A percentile compares a stretch with the other conserved stretches of the same genome.
Conservation (phyloP, 2,329 filamentous ascomycete species). For the Apiospora marii region DNA sequence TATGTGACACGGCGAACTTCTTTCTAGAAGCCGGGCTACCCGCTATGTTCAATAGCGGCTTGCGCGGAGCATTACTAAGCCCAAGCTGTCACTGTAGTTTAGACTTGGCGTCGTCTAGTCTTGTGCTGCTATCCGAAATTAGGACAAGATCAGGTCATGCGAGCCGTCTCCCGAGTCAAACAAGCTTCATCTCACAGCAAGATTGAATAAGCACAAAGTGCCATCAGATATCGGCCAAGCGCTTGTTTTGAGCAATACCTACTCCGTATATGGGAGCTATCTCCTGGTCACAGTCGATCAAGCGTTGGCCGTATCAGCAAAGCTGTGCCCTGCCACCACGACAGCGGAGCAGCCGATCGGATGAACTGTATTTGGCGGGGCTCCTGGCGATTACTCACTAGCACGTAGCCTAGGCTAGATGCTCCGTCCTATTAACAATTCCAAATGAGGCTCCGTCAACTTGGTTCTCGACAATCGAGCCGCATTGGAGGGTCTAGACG, state of each 20-base stretch:
- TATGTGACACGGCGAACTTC: not conserved
- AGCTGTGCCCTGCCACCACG: not conserved
- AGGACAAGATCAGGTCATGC: not conserved
- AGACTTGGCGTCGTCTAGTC: constrained; percentile 3
- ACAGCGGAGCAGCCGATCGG: not conserved
- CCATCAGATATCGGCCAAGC: not conserved
- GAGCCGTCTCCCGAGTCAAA: not conserved
- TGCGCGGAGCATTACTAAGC: constrained; percentile 1
- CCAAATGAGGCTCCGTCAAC: constrained; percentile 10
- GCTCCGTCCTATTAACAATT: not conserved
- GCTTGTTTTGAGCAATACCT: not conserved
- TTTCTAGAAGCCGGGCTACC: constrained; percentile 5
- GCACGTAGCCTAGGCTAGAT: not conserved
- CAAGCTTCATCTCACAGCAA: not conserved
- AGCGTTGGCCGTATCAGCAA: not conserved
- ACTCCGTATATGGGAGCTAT: not conserved
- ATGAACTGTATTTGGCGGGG: constrained; percentile 20
- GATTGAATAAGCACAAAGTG: not conserved
- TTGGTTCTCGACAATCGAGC: not conserved
- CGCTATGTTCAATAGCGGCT: not conserved
- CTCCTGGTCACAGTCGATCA: not conserved
- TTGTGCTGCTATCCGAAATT: not conserved
- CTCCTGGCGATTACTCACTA: not conserved
- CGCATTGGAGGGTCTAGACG: not conserved
- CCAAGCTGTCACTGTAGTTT: not conserved